phyloP scores from a whole-genome alignment of 2,329 filamentous ascomycete species.

The Phyllosticta citribraziliensis region DNA sequence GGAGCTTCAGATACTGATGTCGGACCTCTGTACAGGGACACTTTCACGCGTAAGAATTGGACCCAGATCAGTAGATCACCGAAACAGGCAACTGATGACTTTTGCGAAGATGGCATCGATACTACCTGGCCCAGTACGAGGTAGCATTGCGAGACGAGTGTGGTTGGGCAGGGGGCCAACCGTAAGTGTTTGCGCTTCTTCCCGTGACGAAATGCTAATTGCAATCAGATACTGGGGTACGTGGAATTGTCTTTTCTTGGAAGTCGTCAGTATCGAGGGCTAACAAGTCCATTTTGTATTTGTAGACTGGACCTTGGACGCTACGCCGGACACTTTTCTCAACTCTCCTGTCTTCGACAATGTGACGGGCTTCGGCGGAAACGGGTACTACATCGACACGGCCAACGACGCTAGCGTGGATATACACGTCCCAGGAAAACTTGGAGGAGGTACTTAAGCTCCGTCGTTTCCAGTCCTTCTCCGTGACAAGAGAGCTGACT shows the following conservation, averaged over 20 bases:
- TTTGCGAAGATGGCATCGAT: background rate
- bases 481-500: constrained; percentile 22
- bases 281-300: background rate
- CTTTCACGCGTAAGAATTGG: background rate
- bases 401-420: constrained; percentile 4
- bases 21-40: background rate
- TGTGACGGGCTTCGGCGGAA: constrained; percentile 8
- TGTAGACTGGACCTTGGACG: constrained; percentile 10
- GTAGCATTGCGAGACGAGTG: constrained; percentile 1
- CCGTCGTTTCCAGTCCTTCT: background rate
- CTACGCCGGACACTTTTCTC: background rate
- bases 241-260: background rate
- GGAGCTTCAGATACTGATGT: background rate
- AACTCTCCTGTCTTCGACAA: constrained; percentile 8
- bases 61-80: background rate
- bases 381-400: constrained; percentile 7
- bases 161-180: constrained; percentile 3
- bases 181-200: background rate
- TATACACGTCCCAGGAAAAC: constrained; percentile 1
- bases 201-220: background rate
- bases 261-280: background rate
- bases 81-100: background rate
- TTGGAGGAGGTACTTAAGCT: background rate
- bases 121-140: constrained; percentile 2
- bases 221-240: constrained; percentile 2